Evolutionary conservation across 73 alveolate species (phyloP), one percentile per base, ranked within the genome.

Genomic region (Breviolum minutum): DNA sequence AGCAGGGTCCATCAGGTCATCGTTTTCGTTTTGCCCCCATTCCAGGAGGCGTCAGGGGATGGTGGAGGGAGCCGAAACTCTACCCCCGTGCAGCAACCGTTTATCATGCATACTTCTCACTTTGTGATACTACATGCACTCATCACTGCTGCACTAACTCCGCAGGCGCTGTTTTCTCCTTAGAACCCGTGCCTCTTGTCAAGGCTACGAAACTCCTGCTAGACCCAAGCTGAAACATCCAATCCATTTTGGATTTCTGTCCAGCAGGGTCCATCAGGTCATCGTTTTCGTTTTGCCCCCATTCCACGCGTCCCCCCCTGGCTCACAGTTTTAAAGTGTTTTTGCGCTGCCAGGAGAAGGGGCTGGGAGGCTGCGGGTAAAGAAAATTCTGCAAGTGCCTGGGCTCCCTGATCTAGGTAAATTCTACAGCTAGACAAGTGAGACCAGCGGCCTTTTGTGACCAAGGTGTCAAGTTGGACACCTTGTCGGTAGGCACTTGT

Each of bases 11-110:
- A 66, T 66, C 24, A 11, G 24, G 11, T 66, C 74, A 17, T 66
- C 24, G 17, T 11, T 13, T 66, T 66, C 74, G 11, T 13, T 66
- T 11, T 66, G 11, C 74, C 74, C 17, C 74, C 74, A 11, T 66
- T 66, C 74, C 17, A 66, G n/a, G n/a, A n/a, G n/a, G n/a, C n/a
- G n/a, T n/a, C n/a, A n/a, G n/a, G n/a, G n/a, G n/a, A n/a, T n/a
- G n/a, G n/a, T n/a, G n/a, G n/a, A n/a, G 91, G 40, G 91, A 82
- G 91, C 91, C 91, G 91, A 82, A 40, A 82, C 70, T 8, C 48
- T 54, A 19, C 40, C 24, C 60, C 5, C 14, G 73, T 5, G 73
- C n/a, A n/a, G n/a, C n/a, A 13, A 29, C 87, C 8, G 30, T 27
- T 29, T 11, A 6, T 82, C 91, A 22, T 82, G 91, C 54, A 82